Base-by-base conservation (phyloP, 225 moss, liverwort and hornwort species). In the Pleurozium schreberi region DNA sequence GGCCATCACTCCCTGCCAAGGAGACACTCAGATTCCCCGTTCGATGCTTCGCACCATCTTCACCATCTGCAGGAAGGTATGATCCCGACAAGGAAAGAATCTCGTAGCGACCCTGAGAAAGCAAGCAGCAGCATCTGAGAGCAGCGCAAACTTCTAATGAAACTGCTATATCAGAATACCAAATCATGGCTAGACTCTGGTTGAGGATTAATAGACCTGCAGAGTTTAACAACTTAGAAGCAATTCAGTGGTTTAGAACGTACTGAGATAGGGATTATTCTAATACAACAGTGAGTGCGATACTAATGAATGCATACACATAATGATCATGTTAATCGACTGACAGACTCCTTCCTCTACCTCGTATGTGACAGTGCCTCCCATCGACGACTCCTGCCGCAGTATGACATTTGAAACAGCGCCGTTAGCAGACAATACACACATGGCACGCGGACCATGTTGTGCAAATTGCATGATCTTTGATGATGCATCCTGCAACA, bases 331-430 rank as follows among this genome's bases (percentile, higher is more conserved):
- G 42, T 50, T 18, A 36, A 88, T 65, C 63, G 40, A 77, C 70
- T 40, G 58, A 78, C 20, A 74, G 45, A 47, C 67, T 87, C 70
- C 55, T 61, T 80, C 60, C 80, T 60, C 70, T 91, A 96, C 98
- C 98, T 99, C 98, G 65, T 99, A 97, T 22, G 97, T 96, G 70
- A 99, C 92, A 79, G 93, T 97, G 86, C 98, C 98, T 79, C 97
- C 98, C 61, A 92, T 96, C 67, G 97, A 96, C 53, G 96, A 96
- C 80, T 96, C 95, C 86, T 96, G 98, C 62, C 97, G 95, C 67
- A 99, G 88, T n/a, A 92, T 93, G 42, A 96, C 97, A 76, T 94
- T 99, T 21, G 98, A 99, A 86, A 99, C 94, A 64, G 97, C 95
- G 45, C 98, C 98, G 87, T 97, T 97, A 57, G 98, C 98, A 68